These are phyloP conservation scores for Clonostachys chloroleuca DNA, from an alignment of 2,329 filamentous ascomycete genomes.

Conservation along the genomic window DNA sequence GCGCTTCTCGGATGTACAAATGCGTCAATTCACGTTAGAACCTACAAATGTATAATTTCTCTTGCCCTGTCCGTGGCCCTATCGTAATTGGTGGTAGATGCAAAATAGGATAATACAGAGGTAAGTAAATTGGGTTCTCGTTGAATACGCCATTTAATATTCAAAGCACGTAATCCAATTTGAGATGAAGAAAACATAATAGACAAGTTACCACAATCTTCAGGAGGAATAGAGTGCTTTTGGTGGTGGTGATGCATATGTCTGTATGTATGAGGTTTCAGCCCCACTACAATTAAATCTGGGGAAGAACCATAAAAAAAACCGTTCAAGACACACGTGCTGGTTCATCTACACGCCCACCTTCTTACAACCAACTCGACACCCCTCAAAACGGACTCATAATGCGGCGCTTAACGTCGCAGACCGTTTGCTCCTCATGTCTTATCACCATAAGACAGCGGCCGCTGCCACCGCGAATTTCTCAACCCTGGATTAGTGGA, in stretches of 20 bases:
- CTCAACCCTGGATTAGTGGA: slow-evolving; percentile 24
- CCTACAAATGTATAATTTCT: too few species aligned
- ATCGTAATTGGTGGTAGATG: too few species aligned
- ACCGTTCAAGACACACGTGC: background rate
- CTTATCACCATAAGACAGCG: background rate
- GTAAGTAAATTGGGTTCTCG: too few species aligned
- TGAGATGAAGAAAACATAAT: too few species aligned
- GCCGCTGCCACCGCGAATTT: slow-evolving; percentile 5
- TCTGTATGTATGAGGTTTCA: background rate
- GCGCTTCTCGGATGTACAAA: too few species aligned
- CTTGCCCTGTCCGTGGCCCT: too few species aligned
- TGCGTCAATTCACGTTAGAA: too few species aligned
- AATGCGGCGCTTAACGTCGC: slow-evolving; percentile 2
- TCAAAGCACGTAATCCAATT: too few species aligned
- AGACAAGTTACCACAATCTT: too few species aligned
- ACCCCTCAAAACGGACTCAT: background rate
- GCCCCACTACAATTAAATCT: background rate
- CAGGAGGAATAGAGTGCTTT: background rate
- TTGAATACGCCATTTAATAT: too few species aligned
- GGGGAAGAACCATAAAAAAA: background rate
- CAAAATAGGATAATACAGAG: too few species aligned
- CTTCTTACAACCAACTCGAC: too few species aligned
- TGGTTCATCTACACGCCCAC: background rate
- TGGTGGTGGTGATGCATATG: background rate
- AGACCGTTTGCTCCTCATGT: slow-evolving; percentile 14